Evolutionary conservation across 305 asterid species (phyloP), one percentile per base, ranked within the genome.

Genomic region (Fraxinus angustifolia): DNA sequence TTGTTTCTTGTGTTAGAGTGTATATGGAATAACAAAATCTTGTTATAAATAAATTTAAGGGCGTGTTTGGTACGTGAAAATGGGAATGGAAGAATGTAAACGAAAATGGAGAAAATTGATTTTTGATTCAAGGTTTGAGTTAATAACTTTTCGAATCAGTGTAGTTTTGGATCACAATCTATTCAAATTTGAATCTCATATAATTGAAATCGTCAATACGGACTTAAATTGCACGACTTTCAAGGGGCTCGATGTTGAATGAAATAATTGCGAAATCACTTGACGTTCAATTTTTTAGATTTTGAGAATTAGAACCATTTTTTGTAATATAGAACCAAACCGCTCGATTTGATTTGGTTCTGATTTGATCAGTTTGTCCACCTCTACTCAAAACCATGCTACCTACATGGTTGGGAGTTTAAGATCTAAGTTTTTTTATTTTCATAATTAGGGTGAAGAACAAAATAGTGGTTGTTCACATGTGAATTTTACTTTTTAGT

Each of bases 1-100:
- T 84, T 82, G 90, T 84, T 84, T 87, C 70, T 84, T 40, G 81
- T 73, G 86, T 78, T 78, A 28, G 86, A 82, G 85, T 75, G 86
- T 80, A 82, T 84, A 78, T 78, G 87, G 60, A 80, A 14, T 16
- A 30, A 68, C 38, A 70, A 7, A 28, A 70, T 28, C n/a, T 70
- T 67, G 36, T 30, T 31, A 28, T 21, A 48, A 62, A 34, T 1
- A 10, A 77, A 82, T 28, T 3, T 38, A 67, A 50, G 83, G 78
- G 62, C 12, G 34, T 34, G 82, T 75, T 81, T 83, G 85, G 82
- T 60, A n/a, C 5, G 23, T 53, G 23, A n/a, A 16, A n/a, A 53
- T 53, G 21, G 21, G 62, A 53, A 53, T 4, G 62, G 23, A n/a
- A 45, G 17, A 45, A 12, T 45, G 56, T 45, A 45, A 12, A 45